phyloP scores from a whole-genome alignment of 2,329 filamentous ascomycete species.

The Calcarisporium arbuscula region DNA sequence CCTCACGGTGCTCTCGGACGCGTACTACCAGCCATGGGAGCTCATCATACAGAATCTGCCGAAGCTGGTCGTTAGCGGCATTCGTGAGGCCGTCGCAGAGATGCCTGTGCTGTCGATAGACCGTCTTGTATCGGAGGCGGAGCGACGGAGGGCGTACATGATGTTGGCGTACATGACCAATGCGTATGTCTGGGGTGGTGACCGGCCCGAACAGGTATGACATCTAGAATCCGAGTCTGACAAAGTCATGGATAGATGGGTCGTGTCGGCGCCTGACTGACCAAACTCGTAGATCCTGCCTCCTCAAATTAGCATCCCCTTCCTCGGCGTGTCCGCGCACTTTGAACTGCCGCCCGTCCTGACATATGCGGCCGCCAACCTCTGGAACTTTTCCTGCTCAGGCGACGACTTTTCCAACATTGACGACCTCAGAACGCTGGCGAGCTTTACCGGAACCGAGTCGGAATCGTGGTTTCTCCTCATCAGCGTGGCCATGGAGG shows the following conservation, averaged over 20 bases:
- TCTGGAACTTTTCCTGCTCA: conserved; percentile 79
- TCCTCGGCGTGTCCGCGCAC: conserved; percentile 63
- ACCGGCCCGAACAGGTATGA: conserved; percentile 64
- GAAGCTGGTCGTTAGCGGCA: conserved; percentile 53
- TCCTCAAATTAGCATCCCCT: conserved; percentile 68
- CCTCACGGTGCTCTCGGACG: conserved; percentile 54
- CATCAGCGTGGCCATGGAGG: conserved; percentile 85
- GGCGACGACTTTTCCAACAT: conserved; percentile 53
- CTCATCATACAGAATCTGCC: conserved; percentile 61
- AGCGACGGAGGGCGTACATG: conserved; percentile 79
- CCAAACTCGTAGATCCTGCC: conserved; percentile 58
- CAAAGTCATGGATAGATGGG: no score
- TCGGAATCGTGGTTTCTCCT: conserved; percentile 96
- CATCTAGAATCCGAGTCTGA: no score
- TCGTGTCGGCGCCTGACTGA: no score
- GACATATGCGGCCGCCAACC: conserved; percentile 79
- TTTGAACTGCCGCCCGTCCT: conserved; percentile 81
- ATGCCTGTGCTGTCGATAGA: conserved; percentile 66
- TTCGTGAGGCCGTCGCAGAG: conserved; percentile 56
- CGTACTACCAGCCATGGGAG: conserved; percentile 80
- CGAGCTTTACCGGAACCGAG: conserved; percentile 81
- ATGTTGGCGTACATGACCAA: conserved; percentile 76
- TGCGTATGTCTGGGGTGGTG: conserved; percentile 84
- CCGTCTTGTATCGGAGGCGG: conserved; percentile 54
- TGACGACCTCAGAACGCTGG: conserved; percentile 62